phyloP scores from a whole-genome alignment of 1,284 basidiomycete species.

The Trametes hirsuta region DNA sequence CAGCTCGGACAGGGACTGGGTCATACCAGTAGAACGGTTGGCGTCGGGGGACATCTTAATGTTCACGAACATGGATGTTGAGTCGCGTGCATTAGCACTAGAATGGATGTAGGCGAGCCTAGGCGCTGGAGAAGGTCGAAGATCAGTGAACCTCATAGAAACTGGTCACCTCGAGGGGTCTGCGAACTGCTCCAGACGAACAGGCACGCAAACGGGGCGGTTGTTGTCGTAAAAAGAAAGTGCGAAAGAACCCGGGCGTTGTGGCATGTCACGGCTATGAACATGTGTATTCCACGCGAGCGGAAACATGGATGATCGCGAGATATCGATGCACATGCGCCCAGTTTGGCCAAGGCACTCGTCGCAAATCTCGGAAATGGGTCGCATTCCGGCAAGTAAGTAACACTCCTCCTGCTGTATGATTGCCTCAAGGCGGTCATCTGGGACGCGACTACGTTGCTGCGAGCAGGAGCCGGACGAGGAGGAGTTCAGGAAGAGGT shows the following conservation, averaged over 20 bases:
- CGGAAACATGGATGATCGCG: slow-evolving; percentile 3
- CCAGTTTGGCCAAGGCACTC: background rate
- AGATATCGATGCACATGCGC: slow-evolving; percentile 7
- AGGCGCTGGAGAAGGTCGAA: too few relatives aligned
- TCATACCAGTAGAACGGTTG: too few relatives aligned
- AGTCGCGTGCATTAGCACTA: too few relatives aligned
- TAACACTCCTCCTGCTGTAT: too few relatives aligned
- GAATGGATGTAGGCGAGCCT: too few relatives aligned
- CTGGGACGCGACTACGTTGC: background rate
- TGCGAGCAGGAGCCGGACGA: background rate
- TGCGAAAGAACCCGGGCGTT: background rate
- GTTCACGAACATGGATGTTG: too few relatives aligned
- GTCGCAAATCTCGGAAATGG: slow-evolving; percentile 4
- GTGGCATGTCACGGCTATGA: background rate
- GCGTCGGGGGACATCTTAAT: too few relatives aligned
- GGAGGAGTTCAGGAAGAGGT: background rate
- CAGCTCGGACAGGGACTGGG: too few relatives aligned
- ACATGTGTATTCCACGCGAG: slow-evolving; percentile 12
- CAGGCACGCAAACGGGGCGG: background rate
- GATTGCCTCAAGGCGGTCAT: background rate
- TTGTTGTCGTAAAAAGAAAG: slow-evolving; percentile 5
- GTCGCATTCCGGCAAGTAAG: background rate
- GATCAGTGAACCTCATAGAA: background rate
- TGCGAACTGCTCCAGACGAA: background rate
- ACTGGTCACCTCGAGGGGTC: background rate